Conservation (phyloP, 495 filamentous ascomycete species). For the Daldinia loculata region DNA sequence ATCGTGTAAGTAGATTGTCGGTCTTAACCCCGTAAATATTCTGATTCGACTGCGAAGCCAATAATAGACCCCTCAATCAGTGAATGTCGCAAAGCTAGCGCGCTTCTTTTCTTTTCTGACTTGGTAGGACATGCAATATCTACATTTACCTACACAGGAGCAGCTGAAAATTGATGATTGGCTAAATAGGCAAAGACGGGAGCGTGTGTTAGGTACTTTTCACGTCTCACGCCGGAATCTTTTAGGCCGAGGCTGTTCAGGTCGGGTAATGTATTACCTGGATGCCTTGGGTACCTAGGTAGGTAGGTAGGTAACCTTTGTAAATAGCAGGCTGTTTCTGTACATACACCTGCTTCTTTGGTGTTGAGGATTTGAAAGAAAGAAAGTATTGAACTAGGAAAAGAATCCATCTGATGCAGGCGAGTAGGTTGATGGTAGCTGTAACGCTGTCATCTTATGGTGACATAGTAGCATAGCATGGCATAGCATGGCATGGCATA, state of each 20-base stretch:
- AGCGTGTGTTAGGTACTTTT: background rate
- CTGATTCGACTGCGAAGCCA: conserved; percentile 14
- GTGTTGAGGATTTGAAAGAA: background rate
- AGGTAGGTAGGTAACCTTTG: background rate
- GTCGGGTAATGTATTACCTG: conserved; percentile 26
- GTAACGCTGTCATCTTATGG: conserved; percentile 21
- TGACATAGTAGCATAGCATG: conserved; percentile 7
- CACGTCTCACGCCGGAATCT: conserved; percentile 11
- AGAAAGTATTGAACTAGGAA: conserved; percentile 1
- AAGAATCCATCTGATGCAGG: background rate
- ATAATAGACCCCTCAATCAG: background rate
- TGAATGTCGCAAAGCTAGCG: conserved; percentile 1
- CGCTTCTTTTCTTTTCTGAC: background rate
- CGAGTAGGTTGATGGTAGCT: conserved; percentile 10
- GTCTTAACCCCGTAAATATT: conserved; percentile 1
- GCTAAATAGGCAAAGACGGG: conserved; percentile 26
- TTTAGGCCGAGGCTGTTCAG: conserved; percentile 25
- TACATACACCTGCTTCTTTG: background rate
- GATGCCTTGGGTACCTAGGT: background rate
- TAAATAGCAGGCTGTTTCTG: background rate
- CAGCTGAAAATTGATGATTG: conserved; percentile 28
- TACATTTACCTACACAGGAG: background rate
- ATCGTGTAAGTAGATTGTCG: conserved; percentile 11
- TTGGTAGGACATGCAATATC: background rate
- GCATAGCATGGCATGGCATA: background rate